Evolutionary conservation across 768 basidiomycete species (phyloP).

Genomic region (Pluteus cervinus): DNA sequence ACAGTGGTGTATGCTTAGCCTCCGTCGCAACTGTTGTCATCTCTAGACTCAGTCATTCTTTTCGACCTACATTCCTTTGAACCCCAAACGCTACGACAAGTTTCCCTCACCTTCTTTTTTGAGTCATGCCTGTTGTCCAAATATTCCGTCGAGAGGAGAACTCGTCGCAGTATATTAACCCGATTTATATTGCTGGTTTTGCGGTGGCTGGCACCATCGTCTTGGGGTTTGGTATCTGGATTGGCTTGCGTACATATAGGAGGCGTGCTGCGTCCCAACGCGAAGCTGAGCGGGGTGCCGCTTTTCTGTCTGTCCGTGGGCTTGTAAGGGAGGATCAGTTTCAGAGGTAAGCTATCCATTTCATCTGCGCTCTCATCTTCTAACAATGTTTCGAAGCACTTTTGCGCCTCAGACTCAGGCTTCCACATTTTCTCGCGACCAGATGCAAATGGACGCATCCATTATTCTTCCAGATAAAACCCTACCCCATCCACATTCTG

Average conservation of each 20-base stretch:
- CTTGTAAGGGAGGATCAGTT: slow-evolving; percentile 29
- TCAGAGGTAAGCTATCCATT: slow-evolving; percentile 19
- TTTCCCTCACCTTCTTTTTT: background rate
- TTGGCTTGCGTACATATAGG: slow-evolving; percentile 34
- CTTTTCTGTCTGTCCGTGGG: slow-evolving; percentile 45
- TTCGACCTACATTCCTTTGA: background rate
- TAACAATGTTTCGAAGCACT: too few relatives aligned
- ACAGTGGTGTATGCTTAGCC: too few relatives aligned
- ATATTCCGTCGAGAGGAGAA: slow-evolving; percentile 3
- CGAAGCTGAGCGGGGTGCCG: slow-evolving; percentile 29
- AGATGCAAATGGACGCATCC: background rate
- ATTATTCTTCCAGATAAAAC: slow-evolving; percentile 6
- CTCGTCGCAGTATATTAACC: slow-evolving; percentile 8
- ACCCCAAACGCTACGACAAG: background rate
- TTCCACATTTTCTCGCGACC: slow-evolving; percentile 3
- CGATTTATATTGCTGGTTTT: slow-evolving; percentile 46
- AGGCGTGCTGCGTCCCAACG: slow-evolving; percentile 30
- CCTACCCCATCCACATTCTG: slow-evolving; percentile 14
- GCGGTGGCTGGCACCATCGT: slow-evolving; percentile 36
- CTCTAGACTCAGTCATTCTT: slow-evolving; percentile 3
- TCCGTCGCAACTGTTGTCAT: background rate
- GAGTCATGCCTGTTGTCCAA: slow-evolving; percentile 2
- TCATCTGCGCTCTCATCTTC: too few relatives aligned
- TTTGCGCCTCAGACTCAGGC: too few relatives aligned
- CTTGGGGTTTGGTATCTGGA: slow-evolving; percentile 34